Conservation (phyloP, 1,284 basidiomycete species). For the Fomitiporia mediterranea region DNA sequence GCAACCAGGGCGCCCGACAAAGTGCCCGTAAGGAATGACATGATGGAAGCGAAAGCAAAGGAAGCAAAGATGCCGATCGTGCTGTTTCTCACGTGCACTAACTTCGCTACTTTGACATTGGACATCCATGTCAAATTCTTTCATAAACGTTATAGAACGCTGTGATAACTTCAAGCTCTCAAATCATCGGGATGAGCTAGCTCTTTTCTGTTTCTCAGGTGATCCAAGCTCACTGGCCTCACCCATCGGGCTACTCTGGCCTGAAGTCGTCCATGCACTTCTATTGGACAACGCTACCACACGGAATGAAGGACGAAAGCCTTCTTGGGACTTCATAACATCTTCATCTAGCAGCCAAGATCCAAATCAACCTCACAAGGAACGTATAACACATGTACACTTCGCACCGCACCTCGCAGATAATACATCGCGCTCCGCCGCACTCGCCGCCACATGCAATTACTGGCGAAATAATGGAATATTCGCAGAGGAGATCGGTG, state of each 20-base stretch:
- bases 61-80: not conserved
- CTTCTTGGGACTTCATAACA: constrained; percentile 39
- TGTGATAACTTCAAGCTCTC: constrained; percentile 56
- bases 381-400: constrained; percentile 37
- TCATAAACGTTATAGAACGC: constrained; percentile 53
- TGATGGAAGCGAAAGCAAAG: not conserved
- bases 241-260: constrained; percentile 60
- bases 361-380: too few species aligned
- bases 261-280: constrained; percentile 50
- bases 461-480: constrained; percentile 63
- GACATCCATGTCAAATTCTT: constrained; percentile 23
- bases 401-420: constrained; percentile 50
- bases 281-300: constrained; percentile 42
- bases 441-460: constrained; percentile 58
- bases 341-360: not conserved
- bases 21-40: constrained; percentile 20
- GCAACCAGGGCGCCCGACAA: constrained; percentile 22
- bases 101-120: not conserved
- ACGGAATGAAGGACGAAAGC: constrained; percentile 27
- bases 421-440: constrained; percentile 50
- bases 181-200: constrained; percentile 28
- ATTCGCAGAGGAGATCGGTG: constrained; percentile 64
- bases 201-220: constrained; percentile 27
- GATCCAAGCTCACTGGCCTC: constrained; percentile 49
- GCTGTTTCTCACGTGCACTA: not conserved